A percentile compares a stretch with the other conserved stretches of the same genome.
Evolutionary conservation across 371 early-diverging fungal genomes (phyloP).

Genomic region (Rhizomucor pusillus): DNA sequence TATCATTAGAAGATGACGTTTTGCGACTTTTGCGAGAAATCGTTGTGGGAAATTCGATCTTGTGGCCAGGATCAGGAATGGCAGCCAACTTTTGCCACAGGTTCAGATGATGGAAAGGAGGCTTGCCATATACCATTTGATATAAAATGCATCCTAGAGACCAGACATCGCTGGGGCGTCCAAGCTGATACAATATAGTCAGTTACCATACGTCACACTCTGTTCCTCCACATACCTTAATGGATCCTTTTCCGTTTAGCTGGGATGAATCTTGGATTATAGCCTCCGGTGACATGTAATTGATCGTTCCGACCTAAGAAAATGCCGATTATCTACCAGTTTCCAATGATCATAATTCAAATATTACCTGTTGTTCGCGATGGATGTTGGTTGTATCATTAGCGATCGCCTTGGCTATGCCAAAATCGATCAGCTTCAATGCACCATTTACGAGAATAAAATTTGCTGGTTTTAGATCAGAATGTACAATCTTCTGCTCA

Average conservation of each 20-base stretch:
- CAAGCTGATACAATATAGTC: constrained; percentile 36
- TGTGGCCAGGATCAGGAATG: constrained; percentile 66
- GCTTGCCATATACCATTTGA: constrained; percentile 89
- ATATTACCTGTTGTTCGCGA: constrained; percentile 72
- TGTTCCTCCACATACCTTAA: constrained; percentile 29
- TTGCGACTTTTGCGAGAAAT: not conserved
- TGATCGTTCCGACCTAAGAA: constrained; percentile 81
- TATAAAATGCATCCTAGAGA: constrained; percentile 97
- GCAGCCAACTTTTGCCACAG: constrained; percentile 64
- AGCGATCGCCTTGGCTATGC: constrained; percentile 94
- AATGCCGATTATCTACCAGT: not conserved
- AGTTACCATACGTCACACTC: not conserved
- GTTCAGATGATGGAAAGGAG: constrained; percentile 80
- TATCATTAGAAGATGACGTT: not conserved
- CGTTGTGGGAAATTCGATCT: constrained; percentile 53
- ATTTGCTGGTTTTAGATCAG: constrained; percentile 97
- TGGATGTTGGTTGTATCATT: constrained; percentile 96
- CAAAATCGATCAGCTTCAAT: constrained; percentile 98
- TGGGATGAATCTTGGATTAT: constrained; percentile 27
- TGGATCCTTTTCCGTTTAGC: constrained; percentile 16
- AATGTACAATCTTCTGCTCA: constrained; percentile 86
- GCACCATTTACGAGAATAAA: constrained; percentile 82
- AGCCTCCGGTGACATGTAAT: constrained; percentile 98
- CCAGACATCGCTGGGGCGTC: constrained; percentile 93
- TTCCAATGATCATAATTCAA: not conserved